Percentiles rank a stretch among this genome's conserved stretches.
These are phyloP conservation scores for Agrocybe pediades DNA, from an alignment of 768 basidiomycete genomes.

Conservation along the genomic window DNA sequence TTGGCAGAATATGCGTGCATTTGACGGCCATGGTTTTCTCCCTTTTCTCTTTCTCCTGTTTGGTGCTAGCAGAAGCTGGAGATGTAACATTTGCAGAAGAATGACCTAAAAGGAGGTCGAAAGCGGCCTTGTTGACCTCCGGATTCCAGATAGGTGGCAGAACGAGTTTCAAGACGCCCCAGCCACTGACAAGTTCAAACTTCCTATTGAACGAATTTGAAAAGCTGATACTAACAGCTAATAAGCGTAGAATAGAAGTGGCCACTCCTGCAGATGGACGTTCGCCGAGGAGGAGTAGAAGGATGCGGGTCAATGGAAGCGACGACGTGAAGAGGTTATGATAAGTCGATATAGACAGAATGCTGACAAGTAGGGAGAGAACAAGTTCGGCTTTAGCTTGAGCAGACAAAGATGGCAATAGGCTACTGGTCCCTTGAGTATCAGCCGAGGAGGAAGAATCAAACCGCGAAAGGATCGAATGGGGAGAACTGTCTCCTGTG, in stretches of 20 bases:
- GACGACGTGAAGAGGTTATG: slow-evolving; percentile 72
- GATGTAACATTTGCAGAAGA: slow-evolving; percentile 11
- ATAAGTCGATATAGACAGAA: slow-evolving; percentile 56
- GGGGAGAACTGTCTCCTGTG: slow-evolving; percentile 46
- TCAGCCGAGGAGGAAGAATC: slow-evolving; percentile 38
- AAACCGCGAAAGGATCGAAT: slow-evolving; percentile 57
- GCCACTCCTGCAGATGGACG: slow-evolving; percentile 64
- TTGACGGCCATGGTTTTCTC: slow-evolving; percentile 36
- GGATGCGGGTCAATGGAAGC: slow-evolving; percentile 78
- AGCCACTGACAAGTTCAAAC: slow-evolving; percentile 86
- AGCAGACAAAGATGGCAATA: neutral
- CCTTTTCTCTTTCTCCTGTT: slow-evolving; percentile 21
- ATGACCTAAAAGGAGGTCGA: slow-evolving; percentile 68
- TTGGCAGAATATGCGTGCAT: slow-evolving; percentile 72
- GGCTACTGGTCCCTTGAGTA: neutral
- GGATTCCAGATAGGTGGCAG: slow-evolving; percentile 71
- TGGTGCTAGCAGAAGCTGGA: slow-evolving; percentile 18
- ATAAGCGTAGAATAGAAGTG: slow-evolving; percentile 59
- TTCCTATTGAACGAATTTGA: slow-evolving; percentile 73
- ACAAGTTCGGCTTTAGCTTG: slow-evolving; percentile 71
- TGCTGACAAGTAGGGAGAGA: slow-evolving; percentile 61
- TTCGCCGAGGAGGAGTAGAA: slow-evolving; percentile 77
- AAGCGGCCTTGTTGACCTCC: slow-evolving; percentile 64
- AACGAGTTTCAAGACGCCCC: slow-evolving; percentile 70
- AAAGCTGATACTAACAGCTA: slow-evolving; percentile 54